Evolutionary conservation across 257 asterid genomes (phyloP), one percentile per base, ranked within the genome.

Genomic region (Schizonepeta tenuifolia): DNA sequence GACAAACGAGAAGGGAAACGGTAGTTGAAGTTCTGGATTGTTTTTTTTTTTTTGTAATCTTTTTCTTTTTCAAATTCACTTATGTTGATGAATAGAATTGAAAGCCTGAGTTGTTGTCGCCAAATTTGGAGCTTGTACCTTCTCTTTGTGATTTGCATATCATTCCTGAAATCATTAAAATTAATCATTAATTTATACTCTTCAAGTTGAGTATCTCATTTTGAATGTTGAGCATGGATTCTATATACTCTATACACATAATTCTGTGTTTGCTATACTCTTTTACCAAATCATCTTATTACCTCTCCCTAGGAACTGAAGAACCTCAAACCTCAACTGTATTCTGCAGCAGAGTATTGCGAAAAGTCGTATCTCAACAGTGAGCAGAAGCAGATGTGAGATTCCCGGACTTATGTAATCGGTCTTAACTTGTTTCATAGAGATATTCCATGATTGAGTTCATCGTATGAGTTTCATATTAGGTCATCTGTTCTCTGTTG

Each of bases 261-360:
- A 58, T 58, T 18, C 38, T 15, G 65, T 15, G 22, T 31, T 13
- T 58, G 21, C n/a, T 44, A 14, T 43, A 53, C 31, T n/a, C n/a
- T n/a, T n/a, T n/a, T n/a, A n/a, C n/a, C n/a, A 71, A 72, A 7
- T 58, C 35, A 43, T 79, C 63, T 60, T 21, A 24, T 51, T 53
- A 56, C 77, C 40, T 78, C 74, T 80, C 56, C 67, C 49, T 55
- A 94, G 99, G 99, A 94, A 81, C 95, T 94, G 56, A 94, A 94
- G 84, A 89, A 88, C 81, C 88, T 94, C 74, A 85, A 93, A 75
- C 97, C 99, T 22, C 98, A 94, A 70, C 93, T 94, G 69, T 85
- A 92, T 81, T 89, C 98, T 60, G 99, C 99, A 51, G 99, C 99
- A 20, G 96, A 94, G 65, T 91, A 94, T 67, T 94, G 98, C 68